Evolutionary conservation across 2,329 filamentous ascomycete genomes (phyloP), one percentile per base, ranked within the genome.

Genomic region (Aspergillus transmontanensis): DNA sequence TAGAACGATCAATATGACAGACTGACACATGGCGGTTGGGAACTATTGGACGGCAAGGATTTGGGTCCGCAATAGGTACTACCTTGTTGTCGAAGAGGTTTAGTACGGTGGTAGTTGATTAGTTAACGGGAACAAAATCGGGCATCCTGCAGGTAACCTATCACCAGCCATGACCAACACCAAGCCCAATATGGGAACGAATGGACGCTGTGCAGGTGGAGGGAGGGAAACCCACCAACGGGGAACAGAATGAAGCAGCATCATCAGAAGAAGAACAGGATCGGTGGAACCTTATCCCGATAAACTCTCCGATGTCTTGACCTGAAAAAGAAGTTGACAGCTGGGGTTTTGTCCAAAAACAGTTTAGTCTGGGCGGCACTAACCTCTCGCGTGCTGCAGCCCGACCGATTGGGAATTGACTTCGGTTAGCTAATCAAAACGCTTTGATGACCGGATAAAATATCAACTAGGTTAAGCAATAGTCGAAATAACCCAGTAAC

Each of bases 311-410:
- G 73, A 74, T 68, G 68, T 68, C 64, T 69, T 70, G 62, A 60
- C 71, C 69, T 43, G 65, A 71, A 71, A 36, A 34, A 67, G 72
- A 62, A 69, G 60, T 69, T 76, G 72, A 75, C 72, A 75, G 73
- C 70, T 73, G 66, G 67, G 64, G 57, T 59, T 66, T 61, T 45
- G 60, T 62, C 43, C 66, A 63, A 61, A 59, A 66, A 65, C 43
- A 45, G 61, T 57, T 64, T 64, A 55, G 57, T 34, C 14, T 50
- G 23, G 50, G 32, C 7, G 26, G 54, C 48, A 53, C 50, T 65
- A 58, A 62, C 50, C 54, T 46, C 63, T 59, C 48, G 61, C 56
- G 58, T 64, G 54, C 65, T 69, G 69, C 69, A 70, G 45, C 50
- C 58, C 53, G 68, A 65, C 68, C 36, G 63, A 69, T 70, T 59